Evolutionary conservation across 2,329 filamentous ascomycete species (phyloP), one percentile per base, ranked within the genome.

Genomic region (Didymosphaeria variabile): DNA sequence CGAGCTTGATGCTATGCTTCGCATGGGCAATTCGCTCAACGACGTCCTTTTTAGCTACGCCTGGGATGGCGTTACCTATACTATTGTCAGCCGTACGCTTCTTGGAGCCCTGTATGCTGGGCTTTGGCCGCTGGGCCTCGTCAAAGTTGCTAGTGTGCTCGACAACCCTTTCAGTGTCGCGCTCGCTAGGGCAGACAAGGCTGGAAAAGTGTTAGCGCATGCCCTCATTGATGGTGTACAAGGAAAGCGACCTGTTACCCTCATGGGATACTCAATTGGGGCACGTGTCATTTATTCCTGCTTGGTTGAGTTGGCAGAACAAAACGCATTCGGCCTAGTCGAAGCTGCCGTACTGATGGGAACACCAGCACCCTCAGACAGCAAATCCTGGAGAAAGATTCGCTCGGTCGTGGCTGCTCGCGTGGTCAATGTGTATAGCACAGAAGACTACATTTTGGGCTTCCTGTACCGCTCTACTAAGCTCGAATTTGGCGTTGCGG

Each of bases 401-500:
- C 88, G 92, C 26, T 88, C 87, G 49, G 92, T 94, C 0, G 92
- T 96, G 1, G 87, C 90, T 0, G 93, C 92, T 2, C 87, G 91
- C 60, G 84, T 97, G 10, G 90, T 96, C 66, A 97, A 97, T 69
- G 91, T 94, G 8, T 97, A 90, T 78, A 94, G 91, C 3, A 87
- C 90, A 54, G 94, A 95, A 64, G 93, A 97, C 77, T 91, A 92
- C 71, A 88, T 97, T 34, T 86, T 97, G 0, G 93, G 88, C 1
- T 94, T 97, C 72, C 82, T 97, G 13, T 97, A 97, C 76, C 88
- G 93, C 29, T 89, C 91, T 8, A 92, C 91, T 47, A 93, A 90
- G 64, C 86, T 96, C 36, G 90, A 94, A 65, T 85, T 91, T 47
- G 93, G 93, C 5, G 88, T 97, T 38, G 93, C 93, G 0, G 94